Percentiles rank a stretch among this genome's conserved stretches.
Conservation (phyloP, 2,329 filamentous ascomycete species). For the Teratosphaeria nubilosa region DNA sequence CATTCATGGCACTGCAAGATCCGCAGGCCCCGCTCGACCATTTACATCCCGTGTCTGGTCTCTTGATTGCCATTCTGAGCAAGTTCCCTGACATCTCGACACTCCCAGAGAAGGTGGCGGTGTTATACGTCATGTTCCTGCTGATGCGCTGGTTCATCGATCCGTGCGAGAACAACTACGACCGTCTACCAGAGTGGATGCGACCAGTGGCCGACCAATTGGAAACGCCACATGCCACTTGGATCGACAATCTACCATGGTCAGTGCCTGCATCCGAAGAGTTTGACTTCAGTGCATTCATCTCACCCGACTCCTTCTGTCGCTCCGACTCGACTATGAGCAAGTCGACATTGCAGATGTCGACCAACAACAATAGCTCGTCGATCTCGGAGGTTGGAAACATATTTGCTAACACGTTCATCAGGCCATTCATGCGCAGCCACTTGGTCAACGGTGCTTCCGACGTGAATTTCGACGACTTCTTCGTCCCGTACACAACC, state of each 20-base stretch:
- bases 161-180: constrained; percentile 69
- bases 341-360: neutral
- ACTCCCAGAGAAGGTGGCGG: constrained; percentile 73
- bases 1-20: constrained; percentile 68
- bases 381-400: neutral
- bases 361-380: neutral
- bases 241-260: constrained; percentile 77
- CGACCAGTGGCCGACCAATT: constrained; percentile 58
- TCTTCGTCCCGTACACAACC: constrained; percentile 72
- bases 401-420: constrained; percentile 5
- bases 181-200: constrained; percentile 64
- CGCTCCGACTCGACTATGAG: neutral
- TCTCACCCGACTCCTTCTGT: neutral
- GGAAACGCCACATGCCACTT: constrained; percentile 60
- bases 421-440: constrained; percentile 60
- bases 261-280: constrained; percentile 15
- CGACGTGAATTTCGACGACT: constrained; percentile 55
- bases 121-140: constrained; percentile 79
- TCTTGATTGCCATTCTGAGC: constrained; percentile 74
- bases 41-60: constrained; percentile 64
- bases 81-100: constrained; percentile 71
- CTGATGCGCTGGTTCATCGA: constrained; percentile 74
- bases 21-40: constrained; percentile 31
- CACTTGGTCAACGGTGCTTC: constrained; percentile 39
- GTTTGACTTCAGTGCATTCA: neutral